phyloP scores from a whole-genome alignment of 1,139 yeast species.

The Suhomyces ambrosiae region DNA sequence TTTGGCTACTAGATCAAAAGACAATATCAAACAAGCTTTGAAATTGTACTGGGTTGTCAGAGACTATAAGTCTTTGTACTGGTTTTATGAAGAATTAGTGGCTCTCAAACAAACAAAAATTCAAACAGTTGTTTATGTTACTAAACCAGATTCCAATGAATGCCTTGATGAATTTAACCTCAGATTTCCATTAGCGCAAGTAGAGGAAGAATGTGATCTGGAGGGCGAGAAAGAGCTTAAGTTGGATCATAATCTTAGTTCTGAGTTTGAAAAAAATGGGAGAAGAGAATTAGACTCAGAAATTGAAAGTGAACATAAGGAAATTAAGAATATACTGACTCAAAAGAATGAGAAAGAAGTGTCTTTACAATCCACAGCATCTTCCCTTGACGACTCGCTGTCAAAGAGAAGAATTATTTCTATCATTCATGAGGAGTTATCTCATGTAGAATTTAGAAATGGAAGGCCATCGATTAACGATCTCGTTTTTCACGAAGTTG shows the following conservation, averaged over 20 bases:
- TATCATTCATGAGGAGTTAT: slow-evolving; percentile 22
- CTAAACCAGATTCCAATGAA: slow-evolving; percentile 33
- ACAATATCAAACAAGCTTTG: slow-evolving; percentile 26
- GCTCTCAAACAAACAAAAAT: slow-evolving; percentile 33
- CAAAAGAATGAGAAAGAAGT: slow-evolving; percentile 1
- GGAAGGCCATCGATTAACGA: slow-evolving; percentile 35
- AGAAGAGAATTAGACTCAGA: slow-evolving; percentile 6
- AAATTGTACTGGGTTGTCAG: slow-evolving; percentile 56
- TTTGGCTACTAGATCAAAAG: slow-evolving; percentile 17
- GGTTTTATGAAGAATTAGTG: slow-evolving; percentile 54
- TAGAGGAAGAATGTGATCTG: slow-evolving; percentile 6
- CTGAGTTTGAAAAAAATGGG: not conserved
- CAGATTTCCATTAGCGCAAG: slow-evolving; percentile 6
- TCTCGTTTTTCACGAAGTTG: slow-evolving; percentile 27
- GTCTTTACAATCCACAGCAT: not conserved
- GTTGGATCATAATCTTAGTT: not conserved
- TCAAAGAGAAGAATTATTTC: slow-evolving; percentile 11
- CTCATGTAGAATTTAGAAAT: slow-evolving; percentile 25
- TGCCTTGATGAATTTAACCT: slow-evolving; percentile 23
- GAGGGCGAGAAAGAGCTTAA: slow-evolving; percentile 1
- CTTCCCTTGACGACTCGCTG: not conserved
- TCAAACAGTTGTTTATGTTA: slow-evolving; percentile 43
- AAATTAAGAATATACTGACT: too few relatives aligned
- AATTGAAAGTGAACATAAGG: not conserved
- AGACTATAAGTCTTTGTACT: slow-evolving; percentile 43